Base-by-base conservation (phyloP, 805 yeast species). In the Metschnikowia chrysomelidarum region DNA sequence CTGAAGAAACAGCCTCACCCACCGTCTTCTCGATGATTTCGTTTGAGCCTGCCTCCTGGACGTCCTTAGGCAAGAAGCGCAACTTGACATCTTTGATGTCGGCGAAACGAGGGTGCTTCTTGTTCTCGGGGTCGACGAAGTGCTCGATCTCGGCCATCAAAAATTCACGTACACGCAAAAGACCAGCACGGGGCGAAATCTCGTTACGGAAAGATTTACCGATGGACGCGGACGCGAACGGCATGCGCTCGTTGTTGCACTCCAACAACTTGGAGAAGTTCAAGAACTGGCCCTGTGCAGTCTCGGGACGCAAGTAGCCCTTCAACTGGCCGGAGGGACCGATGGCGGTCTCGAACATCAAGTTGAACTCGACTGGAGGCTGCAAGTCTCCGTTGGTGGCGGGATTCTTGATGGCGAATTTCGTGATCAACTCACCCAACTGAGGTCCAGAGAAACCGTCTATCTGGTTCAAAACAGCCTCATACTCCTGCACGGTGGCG, bases 81-180 rank as follows among this genome's bases (percentile, higher is more conserved):
- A 93, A 75, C 59, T 74, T 75, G 49, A 85, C 62, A 59, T 87
- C 81, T 53, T 76, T 74, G 37, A 91, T 83, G 49, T 82, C 86
- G 35, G 71, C 67, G 63, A 93, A 94, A 49, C 82, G 80, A 28
- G 81, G 73, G 66, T 93, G 98, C 19, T 71, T 61, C 69, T 93
- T 93, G 67, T 89, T 75, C 30, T 70, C 68, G 41, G 99, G 98
- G 62, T 93, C 99, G 49, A 94, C 97, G 57, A 78, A 93, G 67
- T 93, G 98, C 71, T 93, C 99, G 59, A 93, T 89, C 75, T 93
- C 99, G 40, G 98, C 99, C 98, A 93, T 93, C 60, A 93, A 73
- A 64, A 93, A 93, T 73, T 93, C 99, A 68, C 99, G 87, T 40
- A 94, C 98, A 69, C 99, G 84, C 61, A 93, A 75, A 52, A 93